Base-by-base conservation (phyloP, 306 rosid species). In the Vigna radiata region DNA sequence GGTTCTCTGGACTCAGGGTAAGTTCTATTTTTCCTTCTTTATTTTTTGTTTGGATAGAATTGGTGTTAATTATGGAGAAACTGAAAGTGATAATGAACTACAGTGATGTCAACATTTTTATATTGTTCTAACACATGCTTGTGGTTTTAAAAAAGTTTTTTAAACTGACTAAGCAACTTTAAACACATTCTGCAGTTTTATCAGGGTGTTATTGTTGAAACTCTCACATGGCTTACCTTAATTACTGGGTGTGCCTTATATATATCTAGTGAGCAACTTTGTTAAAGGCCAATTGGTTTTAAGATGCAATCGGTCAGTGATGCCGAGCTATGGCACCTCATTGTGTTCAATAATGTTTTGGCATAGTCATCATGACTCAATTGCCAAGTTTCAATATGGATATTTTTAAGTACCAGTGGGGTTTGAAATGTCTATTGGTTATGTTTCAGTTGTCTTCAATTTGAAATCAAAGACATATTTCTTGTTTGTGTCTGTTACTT, bases 1-100 rank as follows among this genome's bases (percentile, higher is more conserved):
- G 91, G 93, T 80, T 82, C 93, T 65, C 53, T 63, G 39, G 63
- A 86, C 36, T 77, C 91, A 10, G 85, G 82, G 98, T 93, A 78
- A 61, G 84, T 47, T 79, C 29, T 50, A 29, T n/a, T 14, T 27
- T 44, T 19, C 25, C 47, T 19, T 13, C 9, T 21, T 14, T 23
- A 9, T 62, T 15, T 59, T 55, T 25, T 19, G 2, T 49, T 4
- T 27, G 43, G 50, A 62, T 39, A 23, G 13, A 41, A n/a, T 60
- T 71, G 23, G 23, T 50, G 12, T 25, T 65, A 64, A 76, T 63
- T 64, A 6, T 44, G 64, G 44, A 62, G 54, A 71, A 27, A 76
- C 56, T 59, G 52, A 58, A 46, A 81, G 10, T 55, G 67, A 68
- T 23, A 33, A 68, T 12, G 10, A 68, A 8, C 65, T 62, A 59